Percentiles rank a stretch among this genome's conserved stretches.
Conservation (phyloP, 169 alveolate species). For the Plasmodium berghei region DNA sequence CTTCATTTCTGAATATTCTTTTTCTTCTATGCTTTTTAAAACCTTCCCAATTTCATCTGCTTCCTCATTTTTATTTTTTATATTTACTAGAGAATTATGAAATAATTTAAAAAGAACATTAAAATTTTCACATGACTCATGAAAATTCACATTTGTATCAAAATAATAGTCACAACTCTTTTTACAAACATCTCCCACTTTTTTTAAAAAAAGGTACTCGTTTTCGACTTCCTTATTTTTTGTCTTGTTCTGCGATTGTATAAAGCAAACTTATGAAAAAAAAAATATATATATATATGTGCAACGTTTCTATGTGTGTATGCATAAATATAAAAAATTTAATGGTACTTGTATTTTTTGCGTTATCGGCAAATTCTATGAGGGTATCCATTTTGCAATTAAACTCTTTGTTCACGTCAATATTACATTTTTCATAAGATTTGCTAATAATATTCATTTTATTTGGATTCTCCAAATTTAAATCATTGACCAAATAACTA, state of each 20-base stretch:
- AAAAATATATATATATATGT: neutral
- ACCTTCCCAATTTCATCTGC: slow-evolving; percentile 18
- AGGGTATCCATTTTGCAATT: slow-evolving; percentile 42
- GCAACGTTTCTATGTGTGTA: neutral
- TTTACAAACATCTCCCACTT: slow-evolving; percentile 71
- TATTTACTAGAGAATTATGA: slow-evolving; percentile 19
- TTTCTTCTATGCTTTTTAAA: slow-evolving; percentile 26
- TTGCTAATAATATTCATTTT: neutral
- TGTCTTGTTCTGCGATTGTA: slow-evolving; percentile 58
- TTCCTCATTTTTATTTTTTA: slow-evolving; percentile 25
- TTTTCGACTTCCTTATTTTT: slow-evolving; percentile 40
- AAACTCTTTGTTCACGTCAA: slow-evolving; percentile 17
- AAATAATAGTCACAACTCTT: slow-evolving; percentile 58
- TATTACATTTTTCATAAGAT: neutral
- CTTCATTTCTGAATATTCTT: slow-evolving; percentile 9
- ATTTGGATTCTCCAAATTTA: slow-evolving; percentile 4
- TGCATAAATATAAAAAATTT: neutral
- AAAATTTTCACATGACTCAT: slow-evolving; percentile 65
- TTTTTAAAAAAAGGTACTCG: slow-evolving; percentile 40
- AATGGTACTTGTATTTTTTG: slow-evolving; percentile 29
- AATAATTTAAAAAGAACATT: slow-evolving; percentile 39
- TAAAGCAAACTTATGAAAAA: slow-evolving; percentile 15
- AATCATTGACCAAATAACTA: neutral
- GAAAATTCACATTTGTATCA: slow-evolving; percentile 54
- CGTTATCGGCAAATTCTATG: slow-evolving; percentile 37